These are phyloP conservation scores for Volvariella surrecta DNA, from an alignment of 1,284 basidiomycete species.

Conservation along the genomic window DNA sequence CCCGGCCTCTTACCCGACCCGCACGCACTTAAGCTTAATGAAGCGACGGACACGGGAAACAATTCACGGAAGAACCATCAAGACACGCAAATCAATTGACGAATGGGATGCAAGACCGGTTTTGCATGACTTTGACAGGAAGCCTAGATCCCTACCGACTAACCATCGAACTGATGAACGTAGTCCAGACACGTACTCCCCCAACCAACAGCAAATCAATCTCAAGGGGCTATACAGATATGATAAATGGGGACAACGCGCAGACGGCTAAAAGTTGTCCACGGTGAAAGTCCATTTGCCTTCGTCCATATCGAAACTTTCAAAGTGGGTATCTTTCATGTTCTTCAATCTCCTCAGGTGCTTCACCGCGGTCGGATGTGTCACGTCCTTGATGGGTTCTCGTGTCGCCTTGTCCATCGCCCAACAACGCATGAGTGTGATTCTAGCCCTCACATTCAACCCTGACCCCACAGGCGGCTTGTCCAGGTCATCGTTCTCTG, in stretches of 20 bases:
- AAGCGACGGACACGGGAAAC: too few relatives aligned
- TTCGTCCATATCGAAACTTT: conserved; percentile 69
- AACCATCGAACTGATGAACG: too few relatives aligned
- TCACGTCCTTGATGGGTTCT: conserved; percentile 82
- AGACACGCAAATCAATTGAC: too few relatives aligned
- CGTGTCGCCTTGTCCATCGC: conserved; percentile 87
- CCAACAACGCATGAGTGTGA: conserved; percentile 83
- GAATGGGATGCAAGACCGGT: too few relatives aligned
- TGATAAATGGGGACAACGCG: not conserved
- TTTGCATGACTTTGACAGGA: too few relatives aligned
- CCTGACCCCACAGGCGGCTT: conserved; percentile 81
- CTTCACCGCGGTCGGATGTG: conserved; percentile 63
- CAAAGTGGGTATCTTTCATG: conserved; percentile 84
- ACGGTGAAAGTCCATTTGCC: conserved; percentile 95
- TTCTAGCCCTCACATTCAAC: conserved; percentile 81
- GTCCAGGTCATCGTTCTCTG: conserved; percentile 73
- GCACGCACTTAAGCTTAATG: too few relatives aligned
- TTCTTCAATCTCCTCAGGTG: conserved; percentile 81
- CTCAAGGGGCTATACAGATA: too few relatives aligned
- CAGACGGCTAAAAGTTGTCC: conserved; percentile 67
- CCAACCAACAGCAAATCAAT: too few relatives aligned
- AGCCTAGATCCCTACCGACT: too few relatives aligned
- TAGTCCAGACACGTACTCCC: too few relatives aligned
- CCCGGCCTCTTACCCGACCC: too few relatives aligned
- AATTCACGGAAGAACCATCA: too few relatives aligned